These are phyloP conservation scores for Septoria petroselini DNA, from an alignment of 2,329 filamentous ascomycete genomes.

Conservation along the genomic window DNA sequence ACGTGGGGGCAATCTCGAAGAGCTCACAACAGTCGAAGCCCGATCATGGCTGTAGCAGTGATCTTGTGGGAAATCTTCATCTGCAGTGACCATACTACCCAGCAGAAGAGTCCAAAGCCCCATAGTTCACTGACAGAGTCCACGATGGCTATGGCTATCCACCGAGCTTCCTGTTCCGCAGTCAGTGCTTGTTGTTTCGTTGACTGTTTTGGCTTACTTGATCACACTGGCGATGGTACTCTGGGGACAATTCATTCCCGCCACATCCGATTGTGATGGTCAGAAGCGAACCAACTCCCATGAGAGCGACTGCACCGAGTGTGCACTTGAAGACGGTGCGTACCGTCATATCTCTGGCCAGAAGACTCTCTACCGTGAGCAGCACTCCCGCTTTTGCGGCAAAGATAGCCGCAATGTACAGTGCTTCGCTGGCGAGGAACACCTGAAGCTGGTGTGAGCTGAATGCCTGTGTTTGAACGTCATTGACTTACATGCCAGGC, in stretches of 20 bases:
- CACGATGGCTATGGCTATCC: constrained; percentile 14
- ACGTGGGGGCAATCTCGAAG: background rate
- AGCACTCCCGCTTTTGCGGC: constrained; percentile 18
- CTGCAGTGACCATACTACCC: constrained; percentile 16
- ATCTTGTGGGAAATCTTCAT: constrained; percentile 17
- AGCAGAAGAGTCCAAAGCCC: constrained; percentile 18
- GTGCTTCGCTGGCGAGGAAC: constrained; percentile 19
- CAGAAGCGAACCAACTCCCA: constrained; percentile 11
- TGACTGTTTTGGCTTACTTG: background rate
- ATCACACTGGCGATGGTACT: background rate
- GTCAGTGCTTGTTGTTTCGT: background rate
- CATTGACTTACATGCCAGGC: constrained; percentile 20
- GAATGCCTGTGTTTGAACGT: background rate
- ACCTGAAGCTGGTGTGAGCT: constrained; percentile 6
- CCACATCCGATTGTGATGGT: constrained; percentile 15
- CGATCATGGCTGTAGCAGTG: constrained; percentile 17
- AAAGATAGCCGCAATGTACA: constrained; percentile 14
- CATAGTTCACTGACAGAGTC: constrained; percentile 18
- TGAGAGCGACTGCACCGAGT: constrained; percentile 5
- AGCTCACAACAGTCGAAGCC: constrained; percentile 18
- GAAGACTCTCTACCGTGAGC: constrained; percentile 15
- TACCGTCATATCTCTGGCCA: constrained; percentile 16
- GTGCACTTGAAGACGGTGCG: constrained; percentile 16
- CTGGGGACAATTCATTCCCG: constrained; percentile 5
- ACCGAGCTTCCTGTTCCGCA: background rate